Conservation (phyloP, 2,329 filamentous ascomycete genomes). For the Xylariaceae sp. region DNA sequence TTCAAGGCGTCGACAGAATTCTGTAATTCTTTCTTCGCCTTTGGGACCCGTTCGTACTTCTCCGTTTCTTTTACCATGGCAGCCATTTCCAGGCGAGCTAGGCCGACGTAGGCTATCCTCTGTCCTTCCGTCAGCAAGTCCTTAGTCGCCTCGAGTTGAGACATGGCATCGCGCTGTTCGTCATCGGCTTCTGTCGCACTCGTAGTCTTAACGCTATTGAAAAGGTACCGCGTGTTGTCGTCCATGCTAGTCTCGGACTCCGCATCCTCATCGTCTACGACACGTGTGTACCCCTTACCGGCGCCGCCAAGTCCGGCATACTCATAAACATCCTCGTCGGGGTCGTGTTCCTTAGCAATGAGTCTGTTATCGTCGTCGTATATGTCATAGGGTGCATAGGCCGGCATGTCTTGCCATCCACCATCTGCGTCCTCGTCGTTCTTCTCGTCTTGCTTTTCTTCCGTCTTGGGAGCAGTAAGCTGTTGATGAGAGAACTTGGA, state of each 20-base stretch:
- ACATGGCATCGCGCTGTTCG: constrained; percentile 76
- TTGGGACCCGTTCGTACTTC: constrained; percentile 53
- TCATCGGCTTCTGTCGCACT: constrained; percentile 65
- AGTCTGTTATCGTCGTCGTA: constrained; percentile 92
- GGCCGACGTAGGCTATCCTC: constrained; percentile 89
- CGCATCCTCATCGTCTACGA: constrained; percentile 92
- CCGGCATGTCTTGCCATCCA: constrained; percentile 90
- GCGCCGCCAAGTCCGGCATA: constrained; percentile 81
- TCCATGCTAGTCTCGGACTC: constrained; percentile 94
- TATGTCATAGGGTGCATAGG: constrained; percentile 86
- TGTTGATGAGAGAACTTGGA: constrained; percentile 94
- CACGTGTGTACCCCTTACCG: constrained; percentile 89
- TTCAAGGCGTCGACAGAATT: constrained; percentile 70
- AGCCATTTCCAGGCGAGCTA: constrained; percentile 75
- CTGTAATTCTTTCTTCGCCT: constrained; percentile 65
- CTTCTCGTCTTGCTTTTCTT: constrained; percentile 38
- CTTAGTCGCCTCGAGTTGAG: constrained; percentile 94
- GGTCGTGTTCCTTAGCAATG: constrained; percentile 71
- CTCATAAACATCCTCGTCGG: constrained; percentile 61
- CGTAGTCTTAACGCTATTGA: constrained; percentile 62
- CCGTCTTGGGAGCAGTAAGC: constrained; percentile 53
- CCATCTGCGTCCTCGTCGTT: constrained; percentile 49
- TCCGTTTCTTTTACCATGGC: constrained; percentile 68
- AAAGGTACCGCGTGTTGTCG: constrained; percentile 93
- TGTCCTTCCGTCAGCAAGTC: constrained; percentile 92